These are phyloP conservation scores for Leucoagaricus sp. DNA, from an alignment of 1,284 basidiomycete genomes.

Conservation along the genomic window DNA sequence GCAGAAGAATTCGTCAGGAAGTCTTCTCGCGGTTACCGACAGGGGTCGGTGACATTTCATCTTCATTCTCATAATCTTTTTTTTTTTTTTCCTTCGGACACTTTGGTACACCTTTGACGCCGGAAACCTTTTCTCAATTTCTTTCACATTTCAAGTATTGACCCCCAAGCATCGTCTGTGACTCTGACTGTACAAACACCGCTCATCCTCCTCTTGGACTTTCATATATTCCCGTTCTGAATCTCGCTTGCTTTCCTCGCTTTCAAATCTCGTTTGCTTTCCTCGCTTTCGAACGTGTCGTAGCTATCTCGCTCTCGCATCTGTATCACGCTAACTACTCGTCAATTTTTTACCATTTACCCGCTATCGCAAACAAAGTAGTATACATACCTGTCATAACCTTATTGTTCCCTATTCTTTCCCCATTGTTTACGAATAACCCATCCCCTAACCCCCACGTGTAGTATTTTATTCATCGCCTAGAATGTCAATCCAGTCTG, in stretches of 20 bases:
- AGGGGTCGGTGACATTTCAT: neutral
- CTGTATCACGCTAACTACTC: neutral
- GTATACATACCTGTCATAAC: constrained; percentile 2
- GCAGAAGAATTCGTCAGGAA: constrained; percentile 7
- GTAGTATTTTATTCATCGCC: neutral
- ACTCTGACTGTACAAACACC: constrained; percentile 1
- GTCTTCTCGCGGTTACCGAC: neutral
- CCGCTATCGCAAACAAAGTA: neutral
- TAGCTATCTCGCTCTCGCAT: neutral
- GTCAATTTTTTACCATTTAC: neutral
- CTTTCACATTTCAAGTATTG: neutral
- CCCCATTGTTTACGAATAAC: neutral
- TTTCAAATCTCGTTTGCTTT: neutral
- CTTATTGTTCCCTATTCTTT: neutral
- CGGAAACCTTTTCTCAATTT: neutral
- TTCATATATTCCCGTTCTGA: neutral
- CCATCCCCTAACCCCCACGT: neutral
- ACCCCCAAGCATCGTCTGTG: neutral
- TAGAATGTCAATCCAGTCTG: neutral
- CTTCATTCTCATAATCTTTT: neutral
- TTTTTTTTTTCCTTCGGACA: neutral
- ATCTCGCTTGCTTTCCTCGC: neutral
- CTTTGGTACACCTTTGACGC: neutral
- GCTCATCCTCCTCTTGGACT: constrained; percentile 7
- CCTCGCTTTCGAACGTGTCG: too few relatives aligned